Evolutionary conservation across 345 rosid species (phyloP).

Genomic region (Arabidopsis suecica): DNA sequence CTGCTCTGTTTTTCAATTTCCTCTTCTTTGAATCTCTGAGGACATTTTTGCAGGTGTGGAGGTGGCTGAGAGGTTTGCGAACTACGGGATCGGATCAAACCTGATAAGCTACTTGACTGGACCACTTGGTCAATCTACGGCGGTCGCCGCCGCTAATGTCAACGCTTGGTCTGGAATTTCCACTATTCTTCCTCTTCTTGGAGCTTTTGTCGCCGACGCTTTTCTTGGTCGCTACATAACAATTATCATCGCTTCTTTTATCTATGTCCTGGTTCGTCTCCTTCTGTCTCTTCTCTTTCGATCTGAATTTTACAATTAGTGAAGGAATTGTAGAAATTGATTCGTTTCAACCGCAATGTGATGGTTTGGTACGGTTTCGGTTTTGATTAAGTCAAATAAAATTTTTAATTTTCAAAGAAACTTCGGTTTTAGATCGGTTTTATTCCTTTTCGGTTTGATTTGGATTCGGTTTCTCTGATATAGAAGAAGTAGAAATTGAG

Average conservation of each 20-base stretch:
- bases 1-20: constrained; percentile 1
- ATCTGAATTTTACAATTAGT: neutral
- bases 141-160: constrained; percentile 52
- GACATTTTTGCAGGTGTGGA: constrained; percentile 44
- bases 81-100: constrained; percentile 49
- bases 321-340: neutral
- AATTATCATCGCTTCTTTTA: constrained; percentile 45
- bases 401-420: no score
- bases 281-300: neutral
- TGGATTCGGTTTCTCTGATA: no score
- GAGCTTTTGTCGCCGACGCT: constrained; percentile 55
- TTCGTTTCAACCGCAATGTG: neutral
- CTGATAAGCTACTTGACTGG: constrained; percentile 53
- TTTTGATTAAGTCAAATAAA: no score
- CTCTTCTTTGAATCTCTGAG: neutral
- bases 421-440: neutral
- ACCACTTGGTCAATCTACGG: constrained; percentile 53
- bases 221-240: constrained; percentile 54
- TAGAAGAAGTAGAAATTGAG: neutral
- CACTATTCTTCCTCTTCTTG: constrained; percentile 50
- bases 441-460: neutral
- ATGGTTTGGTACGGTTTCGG: no score
- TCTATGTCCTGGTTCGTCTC: constrained; percentile 46
- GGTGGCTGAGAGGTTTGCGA: constrained; percentile 54
- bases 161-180: constrained; percentile 53